Conservation (phyloP, 768 basidiomycete genomes). For the Amanita brunnescens region DNA sequence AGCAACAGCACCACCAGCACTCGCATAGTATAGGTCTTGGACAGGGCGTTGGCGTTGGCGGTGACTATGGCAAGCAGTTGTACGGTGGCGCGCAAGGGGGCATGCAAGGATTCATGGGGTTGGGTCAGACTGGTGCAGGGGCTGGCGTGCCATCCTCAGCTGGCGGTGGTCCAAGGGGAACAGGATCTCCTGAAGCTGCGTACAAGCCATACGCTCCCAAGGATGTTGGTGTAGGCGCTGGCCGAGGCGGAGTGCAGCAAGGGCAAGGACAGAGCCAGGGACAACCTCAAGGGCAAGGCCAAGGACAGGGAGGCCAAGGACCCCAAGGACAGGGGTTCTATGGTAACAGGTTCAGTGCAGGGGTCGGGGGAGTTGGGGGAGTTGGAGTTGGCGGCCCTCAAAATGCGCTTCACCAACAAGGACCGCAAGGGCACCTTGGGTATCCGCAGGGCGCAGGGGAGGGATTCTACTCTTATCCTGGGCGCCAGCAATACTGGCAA, state of each 20-base stretch:
- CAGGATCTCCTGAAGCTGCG: slow-evolving; percentile 58
- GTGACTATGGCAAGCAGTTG: slow-evolving; percentile 37
- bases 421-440: slow-evolving; percentile 49
- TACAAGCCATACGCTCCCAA: slow-evolving; percentile 73
- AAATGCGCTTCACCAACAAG: slow-evolving; percentile 32
- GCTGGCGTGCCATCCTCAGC: slow-evolving; percentile 28
- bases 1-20: slow-evolving; percentile 51
- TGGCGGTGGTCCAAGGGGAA: slow-evolving; percentile 41
- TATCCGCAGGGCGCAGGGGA: slow-evolving; percentile 62
- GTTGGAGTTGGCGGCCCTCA: slow-evolving; percentile 32
- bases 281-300: slow-evolving; percentile 43
- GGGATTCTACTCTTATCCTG: slow-evolving; percentile 64
- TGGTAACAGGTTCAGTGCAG: slow-evolving; percentile 35
- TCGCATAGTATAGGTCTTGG: slow-evolving; percentile 35
- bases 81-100: slow-evolving; percentile 45
- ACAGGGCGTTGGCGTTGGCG: slow-evolving; percentile 25
- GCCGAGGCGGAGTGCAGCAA: slow-evolving; percentile 34
- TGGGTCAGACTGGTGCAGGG: slow-evolving; percentile 36
- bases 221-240: slow-evolving; percentile 46
- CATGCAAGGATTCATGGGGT: slow-evolving; percentile 67
- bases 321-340: slow-evolving; percentile 46
- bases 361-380: slow-evolving; percentile 27
- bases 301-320: slow-evolving; percentile 37
- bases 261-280: slow-evolving; percentile 42
- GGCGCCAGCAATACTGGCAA: slow-evolving; percentile 62